These are phyloP conservation scores for Prunella vulgaris DNA, from an alignment of 257 asterid genomes.

Conservation along the genomic window DNA sequence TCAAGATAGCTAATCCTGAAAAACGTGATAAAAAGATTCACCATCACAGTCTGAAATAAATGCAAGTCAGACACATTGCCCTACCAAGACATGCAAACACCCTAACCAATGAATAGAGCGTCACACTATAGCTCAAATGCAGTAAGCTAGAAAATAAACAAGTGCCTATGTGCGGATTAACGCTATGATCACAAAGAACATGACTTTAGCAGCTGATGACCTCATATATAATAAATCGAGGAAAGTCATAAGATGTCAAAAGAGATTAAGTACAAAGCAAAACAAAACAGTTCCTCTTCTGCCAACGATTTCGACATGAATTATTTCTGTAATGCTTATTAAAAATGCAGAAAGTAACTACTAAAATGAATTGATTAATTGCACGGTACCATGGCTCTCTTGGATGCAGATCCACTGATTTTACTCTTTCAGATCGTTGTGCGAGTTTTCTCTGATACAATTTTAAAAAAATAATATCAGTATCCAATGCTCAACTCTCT, in stretches of 20 bases:
- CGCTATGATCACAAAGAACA: background rate
- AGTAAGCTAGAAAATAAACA: background rate
- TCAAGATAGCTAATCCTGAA: background rate
- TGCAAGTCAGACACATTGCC: background rate
- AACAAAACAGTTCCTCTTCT: background rate
- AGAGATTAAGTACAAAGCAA: background rate
- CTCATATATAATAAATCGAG: background rate
- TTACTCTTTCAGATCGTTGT: slow-evolving; percentile 71
- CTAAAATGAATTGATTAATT: background rate
- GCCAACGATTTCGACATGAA: background rate
- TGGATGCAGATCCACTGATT: slow-evolving; percentile 77
- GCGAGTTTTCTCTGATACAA: slow-evolving; percentile 59
- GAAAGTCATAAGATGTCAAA: background rate
- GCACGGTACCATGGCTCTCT: slow-evolving; percentile 62
- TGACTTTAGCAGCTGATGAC: background rate
- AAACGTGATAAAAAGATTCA: background rate
- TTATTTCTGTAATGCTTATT: background rate
- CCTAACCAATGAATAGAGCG: background rate
- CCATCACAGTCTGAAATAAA: background rate
- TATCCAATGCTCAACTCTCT: background rate
- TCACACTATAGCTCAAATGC: background rate
- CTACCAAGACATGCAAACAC: background rate
- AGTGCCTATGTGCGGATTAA: background rate
- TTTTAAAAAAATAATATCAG: background rate
- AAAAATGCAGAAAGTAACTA: slow-evolving; percentile 6